phyloP scores from a whole-genome alignment of 371 early-diverging fungal species.

The Apophysomyces variabilis region DNA sequence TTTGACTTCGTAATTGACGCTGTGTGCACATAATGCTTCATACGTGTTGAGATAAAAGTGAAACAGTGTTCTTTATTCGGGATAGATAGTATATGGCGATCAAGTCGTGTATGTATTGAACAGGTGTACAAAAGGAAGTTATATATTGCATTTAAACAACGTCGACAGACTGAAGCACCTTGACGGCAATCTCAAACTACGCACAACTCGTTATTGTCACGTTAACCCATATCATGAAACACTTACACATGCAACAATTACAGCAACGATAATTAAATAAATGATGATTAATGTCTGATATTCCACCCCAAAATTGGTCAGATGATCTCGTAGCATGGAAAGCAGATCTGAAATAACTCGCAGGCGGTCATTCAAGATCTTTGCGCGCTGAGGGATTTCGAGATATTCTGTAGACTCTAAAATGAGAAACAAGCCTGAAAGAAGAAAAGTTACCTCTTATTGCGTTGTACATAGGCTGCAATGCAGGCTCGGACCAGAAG shows the following conservation, averaged over 20 bases:
- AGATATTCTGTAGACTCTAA: constrained; percentile 52
- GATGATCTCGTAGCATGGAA: constrained; percentile 83
- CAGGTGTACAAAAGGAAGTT: background rate
- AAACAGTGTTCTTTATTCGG: background rate
- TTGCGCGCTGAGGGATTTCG: constrained; percentile 85
- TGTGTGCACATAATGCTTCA: no score
- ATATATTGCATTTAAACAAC: constrained; percentile 26
- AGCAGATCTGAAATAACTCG: constrained; percentile 81
- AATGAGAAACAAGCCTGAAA: background rate
- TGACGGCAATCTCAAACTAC: constrained; percentile 59
- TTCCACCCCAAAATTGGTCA: constrained; percentile 65
- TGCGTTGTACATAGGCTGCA: constrained; percentile 58
- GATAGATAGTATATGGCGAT: background rate
- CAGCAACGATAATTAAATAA: constrained; percentile 61
- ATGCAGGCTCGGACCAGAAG: constrained; percentile 60
- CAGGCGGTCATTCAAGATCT: constrained; percentile 82
- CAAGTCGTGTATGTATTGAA: background rate
- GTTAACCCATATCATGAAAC: background rate
- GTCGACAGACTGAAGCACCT: constrained; percentile 45
- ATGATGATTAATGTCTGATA: constrained; percentile 73
- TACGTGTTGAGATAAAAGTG: no score
- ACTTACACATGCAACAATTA: constrained; percentile 69
- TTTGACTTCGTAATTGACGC: no score
- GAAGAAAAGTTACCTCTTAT: constrained; percentile 36
- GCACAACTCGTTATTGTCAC: background rate